Conservation (phyloP, 2,329 filamentous ascomycete species). For the Parascedosporium putredinis region DNA sequence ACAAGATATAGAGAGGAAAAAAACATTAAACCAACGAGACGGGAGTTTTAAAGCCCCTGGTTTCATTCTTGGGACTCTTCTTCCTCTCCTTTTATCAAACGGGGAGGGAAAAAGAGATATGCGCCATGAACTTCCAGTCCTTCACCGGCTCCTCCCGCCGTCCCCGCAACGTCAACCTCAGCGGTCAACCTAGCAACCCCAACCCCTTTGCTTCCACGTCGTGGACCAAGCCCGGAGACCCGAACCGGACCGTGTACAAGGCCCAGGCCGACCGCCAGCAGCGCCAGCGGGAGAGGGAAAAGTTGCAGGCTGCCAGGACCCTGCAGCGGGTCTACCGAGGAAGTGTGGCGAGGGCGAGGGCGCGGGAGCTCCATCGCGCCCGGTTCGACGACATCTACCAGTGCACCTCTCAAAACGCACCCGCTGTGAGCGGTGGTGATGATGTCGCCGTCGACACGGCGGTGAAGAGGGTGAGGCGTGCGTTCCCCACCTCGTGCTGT, state of each 20-base stretch:
- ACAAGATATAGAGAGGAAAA: too few species aligned
- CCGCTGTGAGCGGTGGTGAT: conserved; percentile 10
- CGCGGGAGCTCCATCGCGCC: conserved; percentile 46
- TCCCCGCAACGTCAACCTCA: conserved; percentile 86
- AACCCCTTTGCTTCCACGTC: conserved; percentile 39
- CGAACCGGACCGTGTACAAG: conserved; percentile 59
- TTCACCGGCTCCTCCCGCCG: conserved; percentile 84
- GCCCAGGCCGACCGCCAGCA: conserved; percentile 78
- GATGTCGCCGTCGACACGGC: conserved; percentile 21
- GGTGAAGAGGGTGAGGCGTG: conserved; percentile 28
- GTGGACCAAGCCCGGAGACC: conserved; percentile 10
- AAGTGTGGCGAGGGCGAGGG: conserved; percentile 47
- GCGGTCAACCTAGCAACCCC: conserved; percentile 71
- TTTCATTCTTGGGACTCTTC: background rate
- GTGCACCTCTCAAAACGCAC: too few species aligned
- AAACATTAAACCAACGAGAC: too few species aligned
- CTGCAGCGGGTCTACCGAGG: conserved; percentile 82
- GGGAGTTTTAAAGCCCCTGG: too few species aligned
- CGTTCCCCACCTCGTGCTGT: conserved; percentile 38
- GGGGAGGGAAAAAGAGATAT: background rate
- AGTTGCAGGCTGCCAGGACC: conserved; percentile 58
- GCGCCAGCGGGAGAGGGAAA: conserved; percentile 71
- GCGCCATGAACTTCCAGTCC: conserved; percentile 50
- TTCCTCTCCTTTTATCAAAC: background rate
- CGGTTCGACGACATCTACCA: conserved; percentile 53